These are phyloP conservation scores for Candida fluviatilis DNA, from an alignment of 805 yeast species.

Conservation along the genomic window DNA sequence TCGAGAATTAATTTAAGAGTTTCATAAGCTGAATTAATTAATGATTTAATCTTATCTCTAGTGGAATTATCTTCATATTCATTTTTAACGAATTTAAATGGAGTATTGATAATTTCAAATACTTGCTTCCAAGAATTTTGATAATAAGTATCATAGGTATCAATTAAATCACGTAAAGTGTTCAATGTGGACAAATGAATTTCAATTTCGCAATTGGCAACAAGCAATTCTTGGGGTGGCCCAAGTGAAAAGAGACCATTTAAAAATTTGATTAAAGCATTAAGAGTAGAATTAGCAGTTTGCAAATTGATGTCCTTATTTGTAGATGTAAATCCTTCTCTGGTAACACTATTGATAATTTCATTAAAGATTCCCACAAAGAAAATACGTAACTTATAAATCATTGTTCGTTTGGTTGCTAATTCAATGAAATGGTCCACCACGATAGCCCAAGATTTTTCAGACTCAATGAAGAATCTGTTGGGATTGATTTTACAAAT, in stretches of 20 bases:
- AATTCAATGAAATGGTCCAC: slow-evolving; percentile 43
- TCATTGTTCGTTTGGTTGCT: slow-evolving; percentile 40
- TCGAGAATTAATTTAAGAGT: slow-evolving; percentile 80
- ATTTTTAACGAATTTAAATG: slow-evolving; percentile 38
- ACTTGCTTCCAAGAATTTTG: slow-evolving; percentile 70
- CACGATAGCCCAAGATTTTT: slow-evolving; percentile 45
- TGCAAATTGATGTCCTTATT: slow-evolving; percentile 15
- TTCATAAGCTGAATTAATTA: slow-evolving; percentile 70
- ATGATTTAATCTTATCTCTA: slow-evolving; percentile 44
- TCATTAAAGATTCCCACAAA: slow-evolving; percentile 51
- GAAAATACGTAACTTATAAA: slow-evolving; percentile 41
- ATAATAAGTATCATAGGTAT: slow-evolving; percentile 64
- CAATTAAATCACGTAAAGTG: slow-evolving; percentile 68
- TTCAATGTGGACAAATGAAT: slow-evolving; percentile 58
- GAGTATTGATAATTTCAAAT: slow-evolving; percentile 56
- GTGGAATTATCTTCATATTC: slow-evolving; percentile 27
- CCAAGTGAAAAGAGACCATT: slow-evolving; percentile 35
- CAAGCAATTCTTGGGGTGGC: slow-evolving; percentile 37
- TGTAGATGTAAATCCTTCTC: slow-evolving; percentile 32
- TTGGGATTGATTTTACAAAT: slow-evolving; percentile 48
- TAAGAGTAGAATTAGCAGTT: slow-evolving; percentile 48
- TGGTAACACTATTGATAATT: slow-evolving; percentile 40
- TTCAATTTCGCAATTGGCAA: slow-evolving; percentile 60
- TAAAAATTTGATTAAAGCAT: slow-evolving; percentile 45
- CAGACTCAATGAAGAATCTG: slow-evolving; percentile 43